Base-by-base conservation (phyloP, 306 rosid species). In the Trifolium repens region DNA sequence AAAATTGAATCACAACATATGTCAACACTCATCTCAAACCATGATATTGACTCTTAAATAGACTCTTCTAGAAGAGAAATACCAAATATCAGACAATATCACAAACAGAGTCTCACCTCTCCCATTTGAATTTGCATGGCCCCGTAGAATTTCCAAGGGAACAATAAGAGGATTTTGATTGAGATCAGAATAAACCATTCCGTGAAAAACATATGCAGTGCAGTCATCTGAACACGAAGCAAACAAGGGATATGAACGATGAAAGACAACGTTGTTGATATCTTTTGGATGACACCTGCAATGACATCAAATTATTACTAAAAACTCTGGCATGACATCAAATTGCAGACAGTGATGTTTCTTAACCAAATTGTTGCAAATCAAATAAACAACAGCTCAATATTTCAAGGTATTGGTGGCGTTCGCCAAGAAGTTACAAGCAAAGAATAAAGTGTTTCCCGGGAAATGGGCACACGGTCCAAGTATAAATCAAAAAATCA, bases 221-320 rank as follows among this genome's bases (percentile, higher is more conserved):
- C 96, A 80, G 54, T 94, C 94, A 76, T 91, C 98, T 50, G 98
- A 94, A 90, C 93, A 86, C 26, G 97, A 85, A 9, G 98, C 98
- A 83, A 91, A 94, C 64, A 94, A 67, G 15, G 97, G 96, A 74
- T 85, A 92, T 12, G 91, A 81, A 15, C 90, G 96, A 78, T 92
- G 99, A 69, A 85, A 90, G 61, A 85, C 88, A 64, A 90, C 97
- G 40, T 79, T 84, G 75, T 85, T 94, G 84, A 94, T 76, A 84
- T 94, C 99, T 81, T 91, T 92, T 44, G 93, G 90, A 88, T 89
- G 97, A 79, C 94, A 92, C 89, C 99, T 94, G 91, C 81, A 79
- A 37, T 72, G 70, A 75, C 65, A 65, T 44, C 67, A 76, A 76
- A 78, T 50, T 43, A 76, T 58, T 71, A 66, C 50, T 71, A 70